Evolutionary conservation across 208 protist species (phyloP).

Genomic region (Leishmania gerbilli): DNA sequence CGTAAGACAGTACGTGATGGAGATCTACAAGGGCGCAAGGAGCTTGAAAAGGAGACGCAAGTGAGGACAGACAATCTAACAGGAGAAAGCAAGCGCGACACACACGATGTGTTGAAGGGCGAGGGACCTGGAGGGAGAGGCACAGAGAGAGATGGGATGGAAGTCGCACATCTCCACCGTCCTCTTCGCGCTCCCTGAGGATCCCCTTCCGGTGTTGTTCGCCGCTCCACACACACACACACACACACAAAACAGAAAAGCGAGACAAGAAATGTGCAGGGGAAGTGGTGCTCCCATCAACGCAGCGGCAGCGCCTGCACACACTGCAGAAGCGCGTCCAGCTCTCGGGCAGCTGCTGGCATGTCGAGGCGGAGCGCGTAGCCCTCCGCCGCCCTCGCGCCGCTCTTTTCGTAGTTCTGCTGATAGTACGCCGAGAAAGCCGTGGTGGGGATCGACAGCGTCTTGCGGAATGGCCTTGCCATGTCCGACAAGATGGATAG

Average conservation of each 20-base stretch:
- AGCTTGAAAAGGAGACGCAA: not conserved
- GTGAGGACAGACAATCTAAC: not conserved
- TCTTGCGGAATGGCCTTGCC: constrained; percentile 20
- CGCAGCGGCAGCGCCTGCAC: constrained; percentile 12
- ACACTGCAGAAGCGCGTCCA: constrained; percentile 11
- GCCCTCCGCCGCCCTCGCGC: constrained; percentile 1
- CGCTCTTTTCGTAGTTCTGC: constrained; percentile 16
- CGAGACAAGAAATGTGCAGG: not conserved
- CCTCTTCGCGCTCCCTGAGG: not conserved
- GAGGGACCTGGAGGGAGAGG: not conserved
- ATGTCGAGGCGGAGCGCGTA: constrained; percentile 10
- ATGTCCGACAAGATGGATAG: constrained; percentile 41
- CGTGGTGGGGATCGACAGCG: constrained; percentile 25
- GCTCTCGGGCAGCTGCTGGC: not conserved
- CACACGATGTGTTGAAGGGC: not conserved
- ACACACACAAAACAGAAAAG: not conserved
- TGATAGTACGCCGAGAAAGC: constrained; percentile 36
- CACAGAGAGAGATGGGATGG: not conserved
- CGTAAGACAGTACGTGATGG: not conserved
- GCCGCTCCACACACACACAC: too few relatives aligned
- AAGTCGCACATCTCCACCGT: not conserved
- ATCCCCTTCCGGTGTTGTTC: not conserved
- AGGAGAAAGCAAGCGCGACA: not conserved
- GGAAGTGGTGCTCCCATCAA: not conserved
- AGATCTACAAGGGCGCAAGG: not conserved